Evolutionary conservation across 805 yeast species (phyloP), one percentile per base, ranked within the genome.

Genomic region (Millerozyma acaciae): DNA sequence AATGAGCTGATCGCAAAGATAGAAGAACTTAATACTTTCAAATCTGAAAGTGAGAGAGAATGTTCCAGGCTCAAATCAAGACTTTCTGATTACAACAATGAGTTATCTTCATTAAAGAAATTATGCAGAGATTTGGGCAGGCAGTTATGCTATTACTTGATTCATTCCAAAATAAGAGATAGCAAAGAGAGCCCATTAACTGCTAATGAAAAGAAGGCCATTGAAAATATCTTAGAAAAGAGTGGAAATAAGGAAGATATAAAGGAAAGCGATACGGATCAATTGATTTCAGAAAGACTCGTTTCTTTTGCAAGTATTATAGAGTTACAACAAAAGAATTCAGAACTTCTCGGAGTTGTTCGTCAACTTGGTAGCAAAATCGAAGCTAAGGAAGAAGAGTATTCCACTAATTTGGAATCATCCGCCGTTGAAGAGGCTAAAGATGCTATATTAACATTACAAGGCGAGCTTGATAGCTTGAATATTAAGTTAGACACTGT

Each of bases 71-170:
- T 56, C 37, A 49, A 60, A 38, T 33, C 57, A 14, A 46, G 58
- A 37, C 34, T 58, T 30, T 50, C 57, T 8, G 82, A 76, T 34
- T 55, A 62, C 26, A 70, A 69, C 41, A 53, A 62, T 16, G 81
- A 77, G 43, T 50, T 71, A 9, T 58, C 53, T 10, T 60, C 73
- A 4, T 53, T 83, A 41, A 68, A 71, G 28, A 74, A 71, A 36
- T 78, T 81, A 42, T 73, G 81, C 26, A 60, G 70, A 18, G 97
- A 90, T 49, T 62, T 90, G 24, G 84, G 94, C 5, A 76, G 79
- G 26, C 97, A 90, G 53, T 73, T 93, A n/a, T 86, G 84, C 44
- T 72, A 70, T 30, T 67, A 88, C 22, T 65, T 90, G 23, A 72
- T 82, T 10, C 86, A 84, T 49, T 66, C 84, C 2, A 68, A 77